phyloP scores from a whole-genome alignment of 106 monocot genomes.

The Allium sativum region DNA sequence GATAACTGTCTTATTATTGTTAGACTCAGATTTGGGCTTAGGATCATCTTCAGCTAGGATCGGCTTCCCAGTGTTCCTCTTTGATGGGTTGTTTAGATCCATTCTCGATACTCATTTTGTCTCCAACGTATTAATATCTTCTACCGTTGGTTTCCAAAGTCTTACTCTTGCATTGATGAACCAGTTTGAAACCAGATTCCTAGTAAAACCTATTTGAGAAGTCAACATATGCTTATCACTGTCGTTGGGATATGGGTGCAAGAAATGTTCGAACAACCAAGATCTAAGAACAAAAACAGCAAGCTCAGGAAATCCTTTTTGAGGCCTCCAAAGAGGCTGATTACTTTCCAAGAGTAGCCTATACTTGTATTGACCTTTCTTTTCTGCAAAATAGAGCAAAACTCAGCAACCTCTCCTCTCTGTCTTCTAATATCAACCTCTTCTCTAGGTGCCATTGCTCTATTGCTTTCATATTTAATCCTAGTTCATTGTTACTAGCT shows the following conservation, averaged over 20 bases:
- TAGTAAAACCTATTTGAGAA: conserved; percentile 39
- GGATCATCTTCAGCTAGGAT: not conserved
- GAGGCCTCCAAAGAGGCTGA: conserved; percentile 57
- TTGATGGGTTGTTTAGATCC: conserved; percentile 25
- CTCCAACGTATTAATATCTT: conserved; percentile 56
- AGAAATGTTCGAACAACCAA: conserved; percentile 72
- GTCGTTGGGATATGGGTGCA: conserved; percentile 61
- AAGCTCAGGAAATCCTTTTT: conserved; percentile 51
- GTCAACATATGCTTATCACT: conserved; percentile 58
- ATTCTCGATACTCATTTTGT: conserved; percentile 19
- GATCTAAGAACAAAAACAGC: conserved; percentile 45
- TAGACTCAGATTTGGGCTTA: conserved; percentile 6
- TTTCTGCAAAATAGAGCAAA: too few relatives aligned
- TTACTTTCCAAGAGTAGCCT: conserved; percentile 30
- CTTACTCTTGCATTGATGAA: conserved; percentile 55
- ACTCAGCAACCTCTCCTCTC: not conserved
- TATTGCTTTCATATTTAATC: not conserved
- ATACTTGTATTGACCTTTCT: conserved; percentile 5
- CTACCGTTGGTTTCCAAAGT: conserved; percentile 55
- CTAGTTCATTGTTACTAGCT: not conserved
- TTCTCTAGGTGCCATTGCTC: conserved; percentile 40
- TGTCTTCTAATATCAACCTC: conserved; percentile 28
- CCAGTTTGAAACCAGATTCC: conserved; percentile 68
- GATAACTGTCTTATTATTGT: conserved; percentile 11
- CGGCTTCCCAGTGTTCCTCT: conserved; percentile 8